Evolutionary conservation across 164 flowering plant genomes (phyloP).

Genomic region (Aristolochia fimbriata): DNA sequence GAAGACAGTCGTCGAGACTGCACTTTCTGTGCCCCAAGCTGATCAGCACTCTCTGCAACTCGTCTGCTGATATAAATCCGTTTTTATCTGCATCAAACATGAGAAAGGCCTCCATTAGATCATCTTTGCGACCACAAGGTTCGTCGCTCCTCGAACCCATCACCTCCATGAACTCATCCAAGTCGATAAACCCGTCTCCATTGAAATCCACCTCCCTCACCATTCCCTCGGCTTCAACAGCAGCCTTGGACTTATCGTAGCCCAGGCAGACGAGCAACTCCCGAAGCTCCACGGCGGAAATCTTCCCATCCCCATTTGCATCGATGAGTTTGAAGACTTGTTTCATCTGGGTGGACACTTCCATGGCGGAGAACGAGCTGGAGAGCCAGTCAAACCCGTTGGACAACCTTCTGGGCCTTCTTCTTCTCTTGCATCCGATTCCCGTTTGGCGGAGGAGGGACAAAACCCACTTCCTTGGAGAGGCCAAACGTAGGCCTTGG

Average conservation of each 20-base stretch:
- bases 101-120: conserved; percentile 44
- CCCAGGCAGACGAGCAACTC: conserved; percentile 47
- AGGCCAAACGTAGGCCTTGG: too few species aligned
- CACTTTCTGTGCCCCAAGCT: conserved; percentile 37
- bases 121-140: conserved; percentile 14
- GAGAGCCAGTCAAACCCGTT: conserved; percentile 21
- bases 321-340: conserved; percentile 64
- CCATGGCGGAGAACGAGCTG: conserved; percentile 35
- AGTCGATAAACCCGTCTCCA: conserved; percentile 62
- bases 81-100: conserved; percentile 46
- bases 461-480: too few species aligned
- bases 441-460: too few species aligned
- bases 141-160: conserved; percentile 10
- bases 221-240: conserved; percentile 45
- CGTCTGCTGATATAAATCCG: conserved; percentile 52
- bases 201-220: conserved; percentile 39
- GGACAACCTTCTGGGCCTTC: conserved; percentile 15
- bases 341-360: conserved; percentile 34
- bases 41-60: conserved; percentile 37
- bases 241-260: conserved; percentile 28
- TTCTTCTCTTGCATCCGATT: conserved; percentile 5
- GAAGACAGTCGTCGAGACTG: conserved; percentile 33
- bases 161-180: conserved; percentile 53
- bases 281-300: conserved; percentile 46
- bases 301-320: conserved; percentile 57